Base-by-base conservation (phyloP, 768 basidiomycete genomes). In the Auriculariales sp. region DNA sequence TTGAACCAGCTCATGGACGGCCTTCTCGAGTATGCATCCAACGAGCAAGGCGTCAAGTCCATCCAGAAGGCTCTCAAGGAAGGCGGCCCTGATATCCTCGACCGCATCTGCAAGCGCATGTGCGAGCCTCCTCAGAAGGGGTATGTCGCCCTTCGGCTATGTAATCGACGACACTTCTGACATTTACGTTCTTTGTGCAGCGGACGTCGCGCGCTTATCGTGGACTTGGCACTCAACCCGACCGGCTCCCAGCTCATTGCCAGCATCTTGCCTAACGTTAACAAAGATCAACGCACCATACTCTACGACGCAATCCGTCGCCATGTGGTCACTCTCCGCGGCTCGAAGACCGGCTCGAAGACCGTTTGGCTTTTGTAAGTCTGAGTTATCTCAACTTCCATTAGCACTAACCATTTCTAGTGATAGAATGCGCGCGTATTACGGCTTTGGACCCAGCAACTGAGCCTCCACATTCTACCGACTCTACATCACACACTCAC, bases 291-390 rank as follows among this genome's bases (percentile, higher is more conserved):
- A 60, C 78, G 88, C 19, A 78, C 81, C 2, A 63, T 80, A 52
- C 68, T 91, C 30, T 90, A 88, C 57, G 87, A 90, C 35, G 88
- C 88, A 57, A 88, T 90, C 54, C 73, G 82, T 32, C 84, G 85
- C 3, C 86, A 90, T 58, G 88, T 90, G 55, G 87, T 90, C 44
- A 90, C 87, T 27, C 70, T 91, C n/a, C 77, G 88, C 31, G 88
- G 88, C 19, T 89, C 86, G 61, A 90, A 90, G 71, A 88, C 88
- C 1, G 88, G 88, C 25, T 89, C 87, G 1, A 89, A 88, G 61
- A 85, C 90, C 58, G 90, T 90, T 59, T 91, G 88, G 88, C 71
- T 91, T 46, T 91, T 91, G 74, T 75, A 60, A 45, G 73, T 63
- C 3, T 29, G n/a, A 32, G 78, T 73, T 75, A 45, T 25, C 52